Percentiles rank a stretch among this genome's conserved stretches.
Conservation (phyloP, 129 eudicot genomes). For the Dittrichia graveolens region DNA sequence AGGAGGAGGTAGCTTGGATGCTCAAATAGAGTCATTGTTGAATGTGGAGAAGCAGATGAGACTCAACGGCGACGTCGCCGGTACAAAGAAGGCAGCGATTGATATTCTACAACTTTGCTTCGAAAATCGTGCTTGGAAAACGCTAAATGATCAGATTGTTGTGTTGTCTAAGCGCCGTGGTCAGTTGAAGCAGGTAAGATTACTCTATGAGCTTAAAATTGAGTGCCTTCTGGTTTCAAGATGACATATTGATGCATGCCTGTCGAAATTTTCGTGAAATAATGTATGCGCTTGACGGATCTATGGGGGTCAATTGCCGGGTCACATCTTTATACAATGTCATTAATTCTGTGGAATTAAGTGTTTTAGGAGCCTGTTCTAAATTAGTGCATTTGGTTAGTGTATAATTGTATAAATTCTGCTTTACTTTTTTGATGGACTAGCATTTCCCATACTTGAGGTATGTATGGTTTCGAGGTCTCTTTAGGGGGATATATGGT, state of each 20-base stretch:
- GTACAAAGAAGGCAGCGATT: slow-evolving; percentile 67
- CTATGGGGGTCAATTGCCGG: neutral
- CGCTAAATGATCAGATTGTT: slow-evolving; percentile 85
- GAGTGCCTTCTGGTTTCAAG: slow-evolving; percentile 10
- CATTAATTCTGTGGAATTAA: neutral
- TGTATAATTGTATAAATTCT: neutral
- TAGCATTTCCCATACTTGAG: neutral
- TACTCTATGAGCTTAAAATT: neutral
- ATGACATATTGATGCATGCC: neutral
- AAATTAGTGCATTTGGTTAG: neutral
- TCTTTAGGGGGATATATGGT: neutral
- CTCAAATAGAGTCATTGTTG: slow-evolving; percentile 71
- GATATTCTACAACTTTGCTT: slow-evolving; percentile 76
- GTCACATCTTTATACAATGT: neutral
- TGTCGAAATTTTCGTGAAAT: neutral
- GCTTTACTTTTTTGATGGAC: neutral
- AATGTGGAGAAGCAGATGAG: slow-evolving; percentile 90
- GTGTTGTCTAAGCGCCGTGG: slow-evolving; percentile 89
- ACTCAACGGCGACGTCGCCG: slow-evolving; percentile 73
- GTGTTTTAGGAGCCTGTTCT: neutral
- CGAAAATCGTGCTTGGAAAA: slow-evolving; percentile 80
- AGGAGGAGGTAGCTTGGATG: slow-evolving; percentile 57
- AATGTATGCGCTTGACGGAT: neutral
- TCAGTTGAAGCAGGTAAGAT: slow-evolving; percentile 71
- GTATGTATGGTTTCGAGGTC: neutral